A percentile compares a stretch with the other conserved stretches of the same genome.
phyloP scores from a whole-genome alignment of 768 basidiomycete species.

The Auriscalpium vulgare region DNA sequence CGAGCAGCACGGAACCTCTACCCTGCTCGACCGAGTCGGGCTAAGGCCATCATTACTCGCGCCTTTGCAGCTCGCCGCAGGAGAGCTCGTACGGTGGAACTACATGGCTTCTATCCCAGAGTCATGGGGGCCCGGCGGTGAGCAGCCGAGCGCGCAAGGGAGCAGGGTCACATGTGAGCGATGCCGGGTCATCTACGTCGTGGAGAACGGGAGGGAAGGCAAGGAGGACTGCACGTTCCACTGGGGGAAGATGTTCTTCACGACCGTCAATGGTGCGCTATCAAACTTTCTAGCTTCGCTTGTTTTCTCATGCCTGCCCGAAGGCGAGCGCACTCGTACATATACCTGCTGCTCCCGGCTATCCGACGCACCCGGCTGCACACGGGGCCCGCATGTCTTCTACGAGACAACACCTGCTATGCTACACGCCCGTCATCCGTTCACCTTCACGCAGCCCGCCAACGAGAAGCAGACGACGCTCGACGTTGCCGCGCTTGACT shows the following conservation, averaged over 20 bases:
- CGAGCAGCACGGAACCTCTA: constrained; percentile 42
- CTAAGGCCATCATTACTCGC: constrained; percentile 48
- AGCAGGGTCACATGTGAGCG: constrained; percentile 68
- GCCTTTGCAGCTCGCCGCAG: constrained; percentile 48
- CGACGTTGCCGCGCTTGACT: constrained; percentile 86
- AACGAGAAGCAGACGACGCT: constrained; percentile 33
- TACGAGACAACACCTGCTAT: constrained; percentile 60
- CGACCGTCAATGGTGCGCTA: constrained; percentile 54
- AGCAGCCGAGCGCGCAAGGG: constrained; percentile 53
- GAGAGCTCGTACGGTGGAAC: constrained; percentile 56
- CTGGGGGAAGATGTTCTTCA: constrained; percentile 67
- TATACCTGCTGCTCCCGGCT: constrained; percentile 76
- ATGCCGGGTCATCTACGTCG: constrained; percentile 62
- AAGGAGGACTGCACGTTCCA: constrained; percentile 69
- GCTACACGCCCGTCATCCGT: constrained; percentile 70
- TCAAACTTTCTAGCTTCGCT: neutral
- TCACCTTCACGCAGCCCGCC: constrained; percentile 39
- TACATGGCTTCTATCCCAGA: constrained; percentile 65
- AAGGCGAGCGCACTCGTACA: constrained; percentile 62
- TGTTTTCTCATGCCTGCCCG: neutral
- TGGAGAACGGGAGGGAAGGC: constrained; percentile 31
- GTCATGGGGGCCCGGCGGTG: constrained; percentile 47
- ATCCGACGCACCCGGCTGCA: constrained; percentile 60
- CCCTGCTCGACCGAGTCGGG: constrained; percentile 26
- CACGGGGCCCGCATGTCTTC: constrained; percentile 83